phyloP scores from a whole-genome alignment of 768 basidiomycete species.

The Rubroboletus pulcherrimus region DNA sequence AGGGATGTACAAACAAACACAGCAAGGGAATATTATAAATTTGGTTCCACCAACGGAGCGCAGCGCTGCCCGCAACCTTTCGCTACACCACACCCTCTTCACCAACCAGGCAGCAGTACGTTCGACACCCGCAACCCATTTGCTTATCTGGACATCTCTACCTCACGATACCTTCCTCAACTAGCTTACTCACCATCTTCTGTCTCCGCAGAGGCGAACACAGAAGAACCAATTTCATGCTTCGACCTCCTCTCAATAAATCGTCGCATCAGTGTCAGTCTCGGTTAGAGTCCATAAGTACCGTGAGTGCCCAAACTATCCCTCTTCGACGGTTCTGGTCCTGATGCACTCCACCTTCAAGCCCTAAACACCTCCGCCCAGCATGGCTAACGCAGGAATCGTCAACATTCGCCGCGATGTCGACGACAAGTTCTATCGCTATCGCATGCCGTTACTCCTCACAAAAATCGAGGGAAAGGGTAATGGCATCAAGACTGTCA shows the following conservation, averaged over 20 bases:
- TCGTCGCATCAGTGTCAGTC: constrained; percentile 60
- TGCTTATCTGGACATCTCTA: background rate
- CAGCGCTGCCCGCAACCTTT: background rate
- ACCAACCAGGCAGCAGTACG: background rate
- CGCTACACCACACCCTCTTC: background rate
- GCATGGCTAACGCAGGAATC: constrained; percentile 75
- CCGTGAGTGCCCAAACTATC: constrained; percentile 36
- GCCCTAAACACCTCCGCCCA: constrained; percentile 65
- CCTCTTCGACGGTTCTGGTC: background rate
- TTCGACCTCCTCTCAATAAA: constrained; percentile 81
- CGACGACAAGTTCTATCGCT: constrained; percentile 95
- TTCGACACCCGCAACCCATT: constrained; percentile 8
- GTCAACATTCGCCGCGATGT: constrained; percentile 96
- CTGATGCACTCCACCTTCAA: constrained; percentile 22
- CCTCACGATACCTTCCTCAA: constrained; percentile 30
- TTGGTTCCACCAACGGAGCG: constrained; percentile 11
- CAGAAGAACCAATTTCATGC: constrained; percentile 64
- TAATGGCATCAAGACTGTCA: constrained; percentile 98
- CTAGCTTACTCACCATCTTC: constrained; percentile 23
- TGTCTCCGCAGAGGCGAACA: constrained; percentile 30
- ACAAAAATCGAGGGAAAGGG: constrained; percentile 99
- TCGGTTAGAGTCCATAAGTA: constrained; percentile 48
- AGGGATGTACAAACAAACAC: constrained; percentile 24
- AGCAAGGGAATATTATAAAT: constrained; percentile 20
- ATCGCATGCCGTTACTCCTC: constrained; percentile 92